Conservation (phyloP, 208 protist species). For the Acanthamoeba royreba region DNA sequence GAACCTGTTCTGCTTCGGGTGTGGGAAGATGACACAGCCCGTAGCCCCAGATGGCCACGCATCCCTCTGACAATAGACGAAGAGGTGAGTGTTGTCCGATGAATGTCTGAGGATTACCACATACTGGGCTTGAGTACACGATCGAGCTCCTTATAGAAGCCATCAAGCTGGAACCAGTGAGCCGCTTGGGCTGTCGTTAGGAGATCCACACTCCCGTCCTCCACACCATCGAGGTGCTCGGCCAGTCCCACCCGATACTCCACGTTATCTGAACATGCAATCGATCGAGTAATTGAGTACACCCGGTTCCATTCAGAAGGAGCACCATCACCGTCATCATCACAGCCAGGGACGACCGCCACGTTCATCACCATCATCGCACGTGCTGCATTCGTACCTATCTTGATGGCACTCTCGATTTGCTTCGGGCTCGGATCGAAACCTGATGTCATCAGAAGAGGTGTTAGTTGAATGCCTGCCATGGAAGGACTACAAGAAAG, state of each 20-base stretch:
- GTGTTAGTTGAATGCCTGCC: neutral
- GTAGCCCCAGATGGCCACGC: constrained; percentile 25
- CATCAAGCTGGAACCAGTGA: neutral
- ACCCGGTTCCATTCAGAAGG: neutral
- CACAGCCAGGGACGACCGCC: too few species aligned
- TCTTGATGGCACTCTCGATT: neutral
- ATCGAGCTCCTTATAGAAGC: neutral
- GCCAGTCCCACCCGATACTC: neutral
- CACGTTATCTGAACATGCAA: neutral
- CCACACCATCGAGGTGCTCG: neutral
- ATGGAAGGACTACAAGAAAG: neutral
- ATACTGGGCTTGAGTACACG: constrained; percentile 22
- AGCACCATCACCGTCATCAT: too few species aligned
- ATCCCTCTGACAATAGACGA: neutral
- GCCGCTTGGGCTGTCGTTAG: neutral
- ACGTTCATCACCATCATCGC: too few species aligned
- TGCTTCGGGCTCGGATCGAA: constrained; percentile 17
- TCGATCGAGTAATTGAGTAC: neutral
- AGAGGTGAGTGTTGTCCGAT: neutral
- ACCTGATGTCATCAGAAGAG: neutral
- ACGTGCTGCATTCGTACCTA: too few species aligned
- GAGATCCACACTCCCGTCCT: neutral
- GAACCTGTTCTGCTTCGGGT: neutral
- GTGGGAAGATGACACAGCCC: neutral
- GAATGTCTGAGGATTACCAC: neutral